Base-by-base conservation (phyloP, 2,329 filamentous ascomycete genomes). In the Aureobasidium sp. region DNA sequence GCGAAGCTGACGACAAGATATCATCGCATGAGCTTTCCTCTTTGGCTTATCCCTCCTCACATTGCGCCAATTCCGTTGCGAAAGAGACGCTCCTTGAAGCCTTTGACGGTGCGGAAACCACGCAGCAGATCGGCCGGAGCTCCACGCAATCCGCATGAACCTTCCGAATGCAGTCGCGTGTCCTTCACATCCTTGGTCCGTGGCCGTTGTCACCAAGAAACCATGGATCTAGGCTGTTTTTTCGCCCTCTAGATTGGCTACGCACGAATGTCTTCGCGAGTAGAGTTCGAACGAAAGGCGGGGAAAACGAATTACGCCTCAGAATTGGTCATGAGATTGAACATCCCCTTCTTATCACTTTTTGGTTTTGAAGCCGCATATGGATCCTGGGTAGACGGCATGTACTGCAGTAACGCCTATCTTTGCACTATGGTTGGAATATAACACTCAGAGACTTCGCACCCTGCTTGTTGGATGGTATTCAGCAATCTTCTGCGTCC, bases 311-410 rank as follows among this genome's bases (percentile, higher is more conserved):
- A 36, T 60, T 50, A 60, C 57, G 27, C 34, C 41, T 27, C 20
- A 26, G 46, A 60, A 60, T 60, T 60, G 57, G 57, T 60, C 57
- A 60, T 51, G 57, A n/a, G 24, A 43, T 60, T 47, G 55, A 59
- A 37, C 55, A 48, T 59, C 57, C 10, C 29, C 26, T 50, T 41
- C 57, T 51, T 60, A 60, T 60, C 57, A 46, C 53, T 57, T 57
- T 36, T 44, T 44, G 39, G 52, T 17, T 29, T 36, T 15, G 26
- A 34, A n/a, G 53, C 17, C n/a, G 39, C 27, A 15, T 12, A 20
- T 24, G 27, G 27, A 17, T 51, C 32, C n/a, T 43, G 37, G 37
- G 17, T 60, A 26, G 24, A 50, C 55, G 44, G 46, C 44, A 60
- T 51, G 57, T 60, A 60, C 36, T 60, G 20, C 26, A 51, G 57